Base-by-base conservation (phyloP, 257 asterid species). In the Lantana camara region DNA sequence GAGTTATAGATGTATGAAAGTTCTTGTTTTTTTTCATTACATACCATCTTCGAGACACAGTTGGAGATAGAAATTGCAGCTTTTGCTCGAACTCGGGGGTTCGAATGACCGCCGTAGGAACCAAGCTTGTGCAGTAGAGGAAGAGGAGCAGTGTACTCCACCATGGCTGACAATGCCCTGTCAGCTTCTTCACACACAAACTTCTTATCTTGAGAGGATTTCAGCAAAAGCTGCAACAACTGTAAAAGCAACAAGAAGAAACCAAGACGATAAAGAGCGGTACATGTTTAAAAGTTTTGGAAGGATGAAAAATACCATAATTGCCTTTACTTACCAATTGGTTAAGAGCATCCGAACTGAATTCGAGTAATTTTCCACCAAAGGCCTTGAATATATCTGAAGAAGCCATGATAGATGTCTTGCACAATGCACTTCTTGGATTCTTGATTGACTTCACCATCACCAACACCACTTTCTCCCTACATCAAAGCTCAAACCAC, bases 141-240 rank as follows among this genome's bases (percentile, higher is more conserved):
- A 16, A 90, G 90, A 47, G 99, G 93, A 37, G 86, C 69, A 77
- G 81, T 74, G 49, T 83, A 75, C 47, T 83, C 90, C 57, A 85
- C 91, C 96, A 94, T 77, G 65, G 68, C 68, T 66, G 74, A 69
- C 34, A 88, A 72, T 48, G 95, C 75, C 73, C 37, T 90, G 52
- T 82, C 88, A 62, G 99, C 99, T 76, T 94, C 97, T 64, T 94
- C 99, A 76, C 99, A 94, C 1, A 94, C 99, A 77, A 94, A 94
- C 56, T 88, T 94, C 79, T 94, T 94, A 20, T 90, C 99, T 71
- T 94, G 99, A 35, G 91, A 83, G 57, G 96, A 92, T 77, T 94
- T 94, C 14, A 94, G 84, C 57, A 94, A 67, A 40, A 94, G 87
- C 85, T 94, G 99, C 84, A 94, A 64, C 62, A 90, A 59, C 99